Evolutionary conservation across 345 rosid genomes (phyloP).

Genomic region (Lepidium aucheri): DNA sequence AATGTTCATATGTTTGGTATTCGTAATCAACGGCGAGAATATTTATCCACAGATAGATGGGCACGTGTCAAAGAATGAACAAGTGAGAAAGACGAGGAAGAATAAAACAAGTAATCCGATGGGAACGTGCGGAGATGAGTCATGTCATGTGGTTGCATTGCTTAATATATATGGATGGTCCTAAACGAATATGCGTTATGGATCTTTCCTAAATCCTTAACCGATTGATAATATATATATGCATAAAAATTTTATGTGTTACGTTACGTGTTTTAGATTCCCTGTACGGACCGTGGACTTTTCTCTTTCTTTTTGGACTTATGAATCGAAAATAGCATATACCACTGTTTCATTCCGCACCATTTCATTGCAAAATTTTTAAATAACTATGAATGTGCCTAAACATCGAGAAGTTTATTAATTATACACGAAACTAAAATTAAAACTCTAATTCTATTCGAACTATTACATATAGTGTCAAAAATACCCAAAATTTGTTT

Average conservation of each 20-base stretch:
- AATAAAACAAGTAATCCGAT: constrained; percentile 1
- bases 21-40: not conserved
- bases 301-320: too few relatives aligned
- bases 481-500: too few relatives aligned
- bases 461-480: too few relatives aligned
- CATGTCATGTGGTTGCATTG: constrained; percentile 18
- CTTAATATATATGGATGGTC: not conserved
- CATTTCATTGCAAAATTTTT: too few relatives aligned
- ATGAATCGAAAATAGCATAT: not conserved
- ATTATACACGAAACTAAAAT: too few relatives aligned
- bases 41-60: not conserved
- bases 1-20: not conserved
- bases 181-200: constrained; percentile 19
- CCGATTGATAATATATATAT: not conserved
- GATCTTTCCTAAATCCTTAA: not conserved
- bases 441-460: too few relatives aligned
- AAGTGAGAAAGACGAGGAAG: constrained; percentile 6
- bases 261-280: constrained; percentile 1
- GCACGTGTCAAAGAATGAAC: constrained; percentile 13
- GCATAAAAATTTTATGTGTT: not conserved
- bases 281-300: constrained; percentile 5
- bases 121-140: not conserved
- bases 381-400: too few relatives aligned
- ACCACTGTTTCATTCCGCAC: not conserved
- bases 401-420: too few relatives aligned